These are phyloP conservation scores for Betula pendula DNA, from an alignment of 306 rosid genomes.

Conservation along the genomic window DNA sequence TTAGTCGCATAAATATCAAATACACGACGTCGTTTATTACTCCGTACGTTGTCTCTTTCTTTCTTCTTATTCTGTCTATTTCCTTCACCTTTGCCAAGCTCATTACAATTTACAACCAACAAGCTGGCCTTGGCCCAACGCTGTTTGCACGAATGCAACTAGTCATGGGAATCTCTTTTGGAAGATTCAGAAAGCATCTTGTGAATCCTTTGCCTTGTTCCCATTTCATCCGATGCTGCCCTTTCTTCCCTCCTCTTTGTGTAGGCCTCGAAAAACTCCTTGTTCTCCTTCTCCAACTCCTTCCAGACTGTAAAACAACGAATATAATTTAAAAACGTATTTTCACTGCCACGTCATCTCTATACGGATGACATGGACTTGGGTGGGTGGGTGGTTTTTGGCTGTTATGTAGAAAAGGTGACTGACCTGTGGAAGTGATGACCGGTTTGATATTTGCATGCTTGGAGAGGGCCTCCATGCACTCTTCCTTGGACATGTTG, in stretches of 20 bases:
- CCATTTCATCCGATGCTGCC: constrained; percentile 25
- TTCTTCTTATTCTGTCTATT: background rate
- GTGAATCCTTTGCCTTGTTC: constrained; percentile 42
- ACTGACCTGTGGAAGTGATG: constrained; percentile 84
- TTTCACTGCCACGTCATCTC: too few relatives aligned
- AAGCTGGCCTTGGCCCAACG: background rate
- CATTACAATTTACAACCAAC: background rate
- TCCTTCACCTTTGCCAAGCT: background rate
- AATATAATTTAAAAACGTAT: too few relatives aligned
- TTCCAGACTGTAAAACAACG: constrained; percentile 68
- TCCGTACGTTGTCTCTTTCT: too few relatives aligned
- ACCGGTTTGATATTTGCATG: constrained; percentile 85
- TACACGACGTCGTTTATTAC: too few relatives aligned
- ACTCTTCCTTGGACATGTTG: constrained; percentile 89
- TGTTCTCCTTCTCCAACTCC: constrained; percentile 91
- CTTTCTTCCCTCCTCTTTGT: constrained; percentile 37
- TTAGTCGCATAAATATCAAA: too few relatives aligned
- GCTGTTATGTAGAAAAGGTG: background rate
- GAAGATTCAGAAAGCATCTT: constrained; percentile 38
- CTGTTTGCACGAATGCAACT: constrained; percentile 32
- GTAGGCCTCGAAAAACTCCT: constrained; percentile 84
- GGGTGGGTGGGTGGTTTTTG: too few relatives aligned
- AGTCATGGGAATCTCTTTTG: constrained; percentile 16
- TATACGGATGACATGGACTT: too few relatives aligned
- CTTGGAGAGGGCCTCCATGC: constrained; percentile 93